Evolutionary conservation across 176 grass and related monocot species (phyloP).

Genomic region (Carex parvula): DNA sequence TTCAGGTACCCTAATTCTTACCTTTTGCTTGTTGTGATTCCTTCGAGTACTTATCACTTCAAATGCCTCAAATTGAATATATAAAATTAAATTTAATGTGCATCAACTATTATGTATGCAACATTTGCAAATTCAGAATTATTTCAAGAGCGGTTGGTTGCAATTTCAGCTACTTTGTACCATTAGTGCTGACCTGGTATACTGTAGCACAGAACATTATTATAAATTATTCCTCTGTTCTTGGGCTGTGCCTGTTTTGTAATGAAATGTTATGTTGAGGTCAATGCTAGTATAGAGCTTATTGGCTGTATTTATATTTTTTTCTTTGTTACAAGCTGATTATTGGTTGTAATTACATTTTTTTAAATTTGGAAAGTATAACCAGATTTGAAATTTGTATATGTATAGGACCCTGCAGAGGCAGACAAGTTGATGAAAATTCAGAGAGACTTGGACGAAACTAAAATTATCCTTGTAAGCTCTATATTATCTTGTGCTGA

Average conservation of each 20-base stretch:
- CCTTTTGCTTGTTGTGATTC: neutral
- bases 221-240: neutral
- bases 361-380: neutral
- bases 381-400: neutral
- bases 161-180: neutral
- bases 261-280: neutral
- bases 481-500: neutral
- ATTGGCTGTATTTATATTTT: neutral
- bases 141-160: neutral
- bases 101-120: neutral
- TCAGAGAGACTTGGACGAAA: constrained; percentile 95
- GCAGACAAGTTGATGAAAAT: constrained; percentile 97
- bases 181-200: neutral
- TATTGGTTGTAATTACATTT: neutral
- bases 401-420: constrained; percentile 82
- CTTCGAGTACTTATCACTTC: neutral
- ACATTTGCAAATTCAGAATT: neutral
- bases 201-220: neutral
- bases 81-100: neutral
- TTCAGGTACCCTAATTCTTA: constrained; percentile 48
- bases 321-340: neutral
- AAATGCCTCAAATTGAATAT: neutral
- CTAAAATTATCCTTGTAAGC: constrained; percentile 97
- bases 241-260: neutral
- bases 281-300: neutral